Base-by-base conservation (phyloP, 176 grass and related monocot species). In the Musa acuminata region DNA sequence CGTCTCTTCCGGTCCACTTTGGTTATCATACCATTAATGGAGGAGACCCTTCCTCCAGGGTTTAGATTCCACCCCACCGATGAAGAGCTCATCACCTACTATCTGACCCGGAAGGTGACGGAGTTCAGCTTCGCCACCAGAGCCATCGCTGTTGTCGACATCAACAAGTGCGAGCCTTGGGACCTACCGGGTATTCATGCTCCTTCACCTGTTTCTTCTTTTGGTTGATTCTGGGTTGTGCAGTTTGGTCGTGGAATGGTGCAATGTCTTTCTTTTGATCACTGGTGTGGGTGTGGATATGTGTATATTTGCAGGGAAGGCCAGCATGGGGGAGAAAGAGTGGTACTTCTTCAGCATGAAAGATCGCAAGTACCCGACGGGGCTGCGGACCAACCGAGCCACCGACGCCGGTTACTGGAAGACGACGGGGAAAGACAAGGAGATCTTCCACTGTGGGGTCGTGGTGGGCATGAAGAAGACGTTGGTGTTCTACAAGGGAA, bases 91-190 rank as follows among this genome's bases (percentile, higher is more conserved):
- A 80, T 87, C 63, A 75, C 72, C 64, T 83, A 83, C 59, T 87
- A 87, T 24, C 77, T 87, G 9, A 76, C 76, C 17, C 70, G 77
- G 19, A 87, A 87, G 69, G 80, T 83, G 23, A 70, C 80, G 17
- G 85, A 87, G 76, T 72, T 76, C 22, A 77, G 76, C 48, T 87
- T 83, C 27, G 71, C 68, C 20, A 53, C 80, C 1, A 72, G 64
- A 1, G 85, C 76, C 65, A 87, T 87, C 27, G 71, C 76, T 52
- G 85, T 83, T 62, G 80, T 87, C 9, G 85, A 87, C 48, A 55
- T 87, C 55, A 87, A 87, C 54, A 87, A 83, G 72, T 87, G 85
- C 53, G 85, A 87, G 54, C 85, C 85, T 54, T 87, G 85, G 85
- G 85, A 87, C 72, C 74, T 87, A 1, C 85, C 85, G 2, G 85